These are phyloP conservation scores for Sphaceloma murrayae DNA, from an alignment of 2,329 filamentous ascomycete genomes.

Conservation along the genomic window DNA sequence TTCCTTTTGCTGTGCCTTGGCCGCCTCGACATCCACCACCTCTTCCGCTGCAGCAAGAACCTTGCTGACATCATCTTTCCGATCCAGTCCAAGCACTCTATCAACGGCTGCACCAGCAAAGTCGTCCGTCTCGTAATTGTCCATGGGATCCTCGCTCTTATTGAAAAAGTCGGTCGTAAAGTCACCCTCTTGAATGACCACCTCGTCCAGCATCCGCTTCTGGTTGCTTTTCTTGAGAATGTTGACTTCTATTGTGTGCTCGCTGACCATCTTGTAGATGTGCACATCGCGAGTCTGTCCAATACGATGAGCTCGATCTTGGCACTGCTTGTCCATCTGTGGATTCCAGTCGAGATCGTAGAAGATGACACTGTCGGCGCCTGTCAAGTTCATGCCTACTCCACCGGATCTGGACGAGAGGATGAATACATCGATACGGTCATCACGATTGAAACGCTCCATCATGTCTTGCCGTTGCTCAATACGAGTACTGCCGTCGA, in stretches of 20 bases:
- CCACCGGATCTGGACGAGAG: slow-evolving; percentile 89
- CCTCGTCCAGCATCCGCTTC: slow-evolving; percentile 94
- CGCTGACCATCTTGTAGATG: slow-evolving; percentile 63
- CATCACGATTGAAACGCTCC: slow-evolving; percentile 85
- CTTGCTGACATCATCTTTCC: slow-evolving; percentile 53
- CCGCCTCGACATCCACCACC: slow-evolving; percentile 79
- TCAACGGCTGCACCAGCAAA: slow-evolving; percentile 72
- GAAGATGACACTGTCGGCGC: slow-evolving; percentile 95
- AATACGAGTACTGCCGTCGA: slow-evolving; percentile 93
- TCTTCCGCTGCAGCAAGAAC: slow-evolving; percentile 88
- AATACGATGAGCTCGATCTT: slow-evolving; percentile 93
- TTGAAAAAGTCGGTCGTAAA: slow-evolving; percentile 95
- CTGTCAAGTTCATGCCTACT: slow-evolving; percentile 90
- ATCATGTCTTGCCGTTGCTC: slow-evolving; percentile 92
- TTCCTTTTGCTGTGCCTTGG: slow-evolving; percentile 79
- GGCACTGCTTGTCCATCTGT: slow-evolving; percentile 98
- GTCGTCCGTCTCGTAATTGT: slow-evolving; percentile 44
- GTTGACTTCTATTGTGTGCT: slow-evolving; percentile 86
- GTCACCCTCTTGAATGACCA: slow-evolving; percentile 95
- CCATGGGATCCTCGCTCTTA: slow-evolving; percentile 53
- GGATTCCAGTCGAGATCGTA: slow-evolving; percentile 99
- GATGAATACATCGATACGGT: slow-evolving; percentile 88
- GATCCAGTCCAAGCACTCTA: slow-evolving; percentile 64
- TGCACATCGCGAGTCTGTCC: slow-evolving; percentile 96
- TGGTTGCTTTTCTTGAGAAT: slow-evolving; percentile 94